A percentile compares a stretch with the other conserved stretches of the same genome.
These are phyloP conservation scores for Fusarium fujikuroi DNA, from an alignment of 2,329 filamentous ascomycete species.

Conservation along the genomic window DNA sequence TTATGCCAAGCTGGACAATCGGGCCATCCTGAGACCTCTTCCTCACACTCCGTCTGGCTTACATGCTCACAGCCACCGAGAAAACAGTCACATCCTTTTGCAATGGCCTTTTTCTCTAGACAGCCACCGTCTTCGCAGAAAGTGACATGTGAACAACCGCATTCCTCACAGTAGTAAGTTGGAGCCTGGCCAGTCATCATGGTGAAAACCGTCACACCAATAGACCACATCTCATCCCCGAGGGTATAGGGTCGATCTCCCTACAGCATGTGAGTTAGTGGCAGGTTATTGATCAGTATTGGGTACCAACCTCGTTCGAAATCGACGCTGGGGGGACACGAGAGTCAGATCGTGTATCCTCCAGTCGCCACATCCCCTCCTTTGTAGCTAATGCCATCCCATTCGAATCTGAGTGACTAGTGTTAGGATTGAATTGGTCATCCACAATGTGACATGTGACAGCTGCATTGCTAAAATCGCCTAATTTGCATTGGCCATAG, in stretches of 20 bases:
- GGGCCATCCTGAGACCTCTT: constrained; percentile 16
- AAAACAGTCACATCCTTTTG: constrained; percentile 35
- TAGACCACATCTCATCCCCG: constrained; percentile 51
- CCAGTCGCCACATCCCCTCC: constrained; percentile 27
- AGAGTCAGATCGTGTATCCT: constrained; percentile 1
- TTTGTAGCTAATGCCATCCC: constrained; percentile 22
- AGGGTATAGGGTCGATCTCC: constrained; percentile 49
- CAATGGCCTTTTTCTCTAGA: constrained; percentile 33
- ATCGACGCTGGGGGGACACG: constrained; percentile 6
- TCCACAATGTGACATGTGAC: constrained; percentile 51
- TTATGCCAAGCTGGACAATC: constrained; percentile 29
- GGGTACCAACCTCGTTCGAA: constrained; percentile 13
- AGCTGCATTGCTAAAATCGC: constrained; percentile 56
- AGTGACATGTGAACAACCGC: constrained; percentile 44
- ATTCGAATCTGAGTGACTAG: background rate
- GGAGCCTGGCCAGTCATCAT: constrained; percentile 53
- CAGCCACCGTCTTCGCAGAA: constrained; percentile 46
- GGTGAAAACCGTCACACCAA: constrained; percentile 53
- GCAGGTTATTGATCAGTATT: background rate
- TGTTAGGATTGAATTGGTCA: background rate
- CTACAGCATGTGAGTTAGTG: constrained; percentile 32
- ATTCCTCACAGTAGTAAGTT: constrained; percentile 28
- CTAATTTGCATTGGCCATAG: constrained; percentile 66
- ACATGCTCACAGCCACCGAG: constrained; percentile 40
- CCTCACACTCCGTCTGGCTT: constrained; percentile 5